A percentile compares a stretch with the other conserved stretches of the same genome.
Evolutionary conservation across 192 early-diverging fungal genomes (phyloP).

Genomic region (Backusella liffmaniae): DNA sequence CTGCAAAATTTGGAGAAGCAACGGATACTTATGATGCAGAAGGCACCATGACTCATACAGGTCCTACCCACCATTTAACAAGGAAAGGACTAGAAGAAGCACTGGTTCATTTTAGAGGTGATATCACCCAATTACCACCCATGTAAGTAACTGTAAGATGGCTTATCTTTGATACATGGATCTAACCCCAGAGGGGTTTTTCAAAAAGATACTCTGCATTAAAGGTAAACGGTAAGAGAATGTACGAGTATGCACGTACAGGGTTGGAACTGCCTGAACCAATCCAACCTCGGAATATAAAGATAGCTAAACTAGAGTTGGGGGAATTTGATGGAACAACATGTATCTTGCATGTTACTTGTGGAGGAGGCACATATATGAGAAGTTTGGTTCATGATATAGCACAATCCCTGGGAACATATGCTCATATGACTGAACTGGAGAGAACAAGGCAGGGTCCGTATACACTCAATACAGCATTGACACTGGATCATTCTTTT

Average conservation of each 20-base stretch:
- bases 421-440: constrained; percentile 62
- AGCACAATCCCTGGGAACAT: constrained; percentile 50
- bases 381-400: constrained; percentile 71
- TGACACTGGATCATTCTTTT: background rate
- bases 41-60: constrained; percentile 43
- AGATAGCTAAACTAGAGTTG: constrained; percentile 41
- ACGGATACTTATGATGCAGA: constrained; percentile 62
- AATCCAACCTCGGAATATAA: constrained; percentile 39
- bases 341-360: constrained; percentile 46
- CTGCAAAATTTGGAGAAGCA: constrained; percentile 47
- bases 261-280: constrained; percentile 42
- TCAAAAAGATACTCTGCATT: constrained; percentile 61
- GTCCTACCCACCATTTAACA: constrained; percentile 40
- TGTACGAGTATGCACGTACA: constrained; percentile 71
- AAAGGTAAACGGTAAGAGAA: constrained; percentile 61
- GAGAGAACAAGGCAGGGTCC: constrained; percentile 58
- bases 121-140: constrained; percentile 62
- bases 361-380: constrained; percentile 74
- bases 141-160: constrained; percentile 39
- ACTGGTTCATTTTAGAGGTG: constrained; percentile 56
- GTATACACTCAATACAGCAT: constrained; percentile 42
- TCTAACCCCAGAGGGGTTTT: background rate
- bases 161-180: background rate
- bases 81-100: constrained; percentile 33
- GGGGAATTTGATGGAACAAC: constrained; percentile 27